These are phyloP conservation scores for Penicillium sp. DNA, from an alignment of 2,329 filamentous ascomycete genomes.

Conservation along the genomic window DNA sequence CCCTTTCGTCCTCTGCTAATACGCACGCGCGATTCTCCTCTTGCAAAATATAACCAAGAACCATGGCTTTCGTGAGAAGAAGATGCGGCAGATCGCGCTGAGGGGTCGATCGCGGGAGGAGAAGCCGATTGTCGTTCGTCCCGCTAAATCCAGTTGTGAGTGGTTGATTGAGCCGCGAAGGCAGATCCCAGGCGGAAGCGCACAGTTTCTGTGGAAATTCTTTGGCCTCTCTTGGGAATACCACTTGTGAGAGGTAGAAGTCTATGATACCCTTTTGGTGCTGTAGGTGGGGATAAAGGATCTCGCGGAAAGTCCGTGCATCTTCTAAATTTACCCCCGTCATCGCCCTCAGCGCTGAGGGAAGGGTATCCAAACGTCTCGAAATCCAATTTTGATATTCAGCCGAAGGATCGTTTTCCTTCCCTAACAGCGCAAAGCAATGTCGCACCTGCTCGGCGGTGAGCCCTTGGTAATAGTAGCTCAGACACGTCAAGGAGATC, in stretches of 20 bases:
- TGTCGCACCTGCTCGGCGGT: constrained; percentile 49
- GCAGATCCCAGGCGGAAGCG: constrained; percentile 53
- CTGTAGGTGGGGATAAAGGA: constrained; percentile 15
- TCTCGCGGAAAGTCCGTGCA: constrained; percentile 42
- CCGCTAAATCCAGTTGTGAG: constrained; percentile 68
- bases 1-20: constrained; percentile 40
- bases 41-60: constrained; percentile 58
- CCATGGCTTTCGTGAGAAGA: constrained; percentile 61
- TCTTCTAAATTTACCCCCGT: constrained; percentile 61
- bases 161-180: constrained; percentile 37
- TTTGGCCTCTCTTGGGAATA: constrained; percentile 59
- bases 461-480: constrained; percentile 65
- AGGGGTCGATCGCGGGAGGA: constrained; percentile 60
- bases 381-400: constrained; percentile 55
- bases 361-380: constrained; percentile 38
- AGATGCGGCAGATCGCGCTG: constrained; percentile 60
- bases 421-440: constrained; percentile 51
- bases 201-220: constrained; percentile 61
- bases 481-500: constrained; percentile 62
- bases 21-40: constrained; percentile 51
- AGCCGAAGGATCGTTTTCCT: constrained; percentile 55
- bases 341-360: constrained; percentile 50
- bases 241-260: constrained; percentile 55
- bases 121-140: constrained; percentile 62
- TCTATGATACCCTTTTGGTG: constrained; percentile 45